Evolutionary conservation across 495 filamentous ascomycete species (phyloP), one percentile per base, ranked within the genome.

Genomic region (Penicillium manginii): DNA sequence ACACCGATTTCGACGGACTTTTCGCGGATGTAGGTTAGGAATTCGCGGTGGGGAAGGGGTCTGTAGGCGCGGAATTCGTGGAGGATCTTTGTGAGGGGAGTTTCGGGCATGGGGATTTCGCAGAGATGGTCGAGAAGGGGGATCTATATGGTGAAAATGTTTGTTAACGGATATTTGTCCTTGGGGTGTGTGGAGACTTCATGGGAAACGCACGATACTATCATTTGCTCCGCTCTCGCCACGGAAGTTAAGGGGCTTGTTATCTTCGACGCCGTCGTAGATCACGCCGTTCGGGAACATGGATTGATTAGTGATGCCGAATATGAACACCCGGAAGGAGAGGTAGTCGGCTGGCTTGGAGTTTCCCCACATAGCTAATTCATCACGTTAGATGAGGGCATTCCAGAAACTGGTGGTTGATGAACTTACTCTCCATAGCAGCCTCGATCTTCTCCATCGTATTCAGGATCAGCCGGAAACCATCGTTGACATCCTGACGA

Each of bases 251-350:
- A 90, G 69, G 0, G 86, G 88, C 57, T 88, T 82, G 62, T 81
- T 74, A 37, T 89, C 85, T 48, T 86, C 86, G 32, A 91, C 80
- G 19, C 90, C 91, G 68, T 93, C 88, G 73, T 97, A 97, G 54
- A 94, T 71, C 3, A 97, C 92, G 2, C 92, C 92, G 49, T 89
- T 78, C 2, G 92, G 92, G 70, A 97, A 97, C 92, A 97, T 96
- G 46, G 83, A 85, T 70, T 96, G 92, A 7, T 81, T 86, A 2
- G 87, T 91, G 63, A 97, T 96, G 50, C 92, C 92, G 63, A 96
- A 96, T 73, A 97, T 96, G 75, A 97, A 97, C 32, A 92, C 93
- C 11, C 92, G 86, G 82, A 94, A 97, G 50, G 81, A 86, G 32
- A 85, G 87, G 73, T 96, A 96, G 48, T 89, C 83, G 4, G 76